Evolutionary conservation across 1,139 yeast species (phyloP), one percentile per base, ranked within the genome.

Genomic region (Entelexis sorbosivorans): DNA sequence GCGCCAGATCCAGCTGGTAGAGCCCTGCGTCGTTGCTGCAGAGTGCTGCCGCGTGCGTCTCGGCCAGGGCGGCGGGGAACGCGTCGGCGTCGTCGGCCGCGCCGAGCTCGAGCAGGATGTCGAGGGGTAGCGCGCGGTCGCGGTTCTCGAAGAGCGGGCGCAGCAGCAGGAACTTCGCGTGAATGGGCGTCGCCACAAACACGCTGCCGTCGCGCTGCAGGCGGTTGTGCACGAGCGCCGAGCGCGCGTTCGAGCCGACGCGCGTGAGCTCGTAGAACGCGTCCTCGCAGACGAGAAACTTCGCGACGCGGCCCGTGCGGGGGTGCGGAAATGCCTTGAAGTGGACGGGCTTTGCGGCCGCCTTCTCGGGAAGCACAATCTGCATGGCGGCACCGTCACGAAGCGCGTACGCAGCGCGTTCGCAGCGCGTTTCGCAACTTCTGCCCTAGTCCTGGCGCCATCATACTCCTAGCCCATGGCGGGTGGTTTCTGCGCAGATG

Each of bases 131-230:
- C 35, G 57, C 59, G 44, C 60, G 56, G 19, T 50, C 50, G 22
- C 58, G 53, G 43, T 56, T 51, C 24, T 48, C 56, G 40, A 44
- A 53, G 20, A 69, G 56, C 10, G 59, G 56, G 5, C 60, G 59
- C 34, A 69, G 52, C 2, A 65, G 55, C 13, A 69, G 57, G 47
- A 61, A 66, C 13, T 65, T 22, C 2, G 67, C 63, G 39, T 65
- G 59, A 13, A 68, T 48, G 8, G 68, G 67, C 3, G 69, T 63
- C 8, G 66, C 61, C 6, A 64, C 60, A n/a, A 58, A 48, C 10
- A 68, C 24, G 10, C 53, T 34, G 5, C 66, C 60, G 38, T 63
- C 63, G 14, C 48, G 46, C 9, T 48, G 58, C 9, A 54, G 38
- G 3, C 16, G 8, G 44, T 40, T 47, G n/a, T 35, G 48, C 10